A percentile compares a stretch with the other conserved stretches of the same genome.
Evolutionary conservation across 202 grass and related monocot genomes (phyloP).

Genomic region (Sporobolus alterniflorus): DNA sequence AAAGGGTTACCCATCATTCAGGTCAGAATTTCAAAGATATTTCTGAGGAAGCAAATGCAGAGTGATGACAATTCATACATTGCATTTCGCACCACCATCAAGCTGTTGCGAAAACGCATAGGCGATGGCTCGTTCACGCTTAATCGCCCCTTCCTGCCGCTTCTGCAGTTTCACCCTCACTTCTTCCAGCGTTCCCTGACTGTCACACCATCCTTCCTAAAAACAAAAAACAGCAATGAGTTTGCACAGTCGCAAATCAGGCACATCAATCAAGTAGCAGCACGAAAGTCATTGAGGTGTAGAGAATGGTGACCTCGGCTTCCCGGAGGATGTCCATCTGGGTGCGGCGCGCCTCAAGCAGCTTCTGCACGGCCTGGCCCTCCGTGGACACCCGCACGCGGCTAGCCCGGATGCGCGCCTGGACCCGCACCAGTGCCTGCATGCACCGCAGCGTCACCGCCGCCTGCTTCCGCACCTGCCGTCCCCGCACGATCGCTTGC

Average conservation of each 20-base stretch:
- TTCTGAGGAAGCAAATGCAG: neutral
- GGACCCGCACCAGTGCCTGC: slow-evolving; percentile 97
- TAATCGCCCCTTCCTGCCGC: slow-evolving; percentile 83
- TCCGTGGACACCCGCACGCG: slow-evolving; percentile 89
- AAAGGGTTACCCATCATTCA: neutral
- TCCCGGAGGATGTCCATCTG: slow-evolving; percentile 80
- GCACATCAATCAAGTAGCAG: neutral
- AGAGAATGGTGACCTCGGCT: slow-evolving; percentile 58
- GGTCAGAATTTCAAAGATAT: neutral
- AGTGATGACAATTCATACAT: slow-evolving; percentile 4
- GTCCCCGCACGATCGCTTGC: slow-evolving; percentile 91
- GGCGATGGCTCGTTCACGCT: slow-evolving; percentile 78
- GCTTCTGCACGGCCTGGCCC: slow-evolving; percentile 84
- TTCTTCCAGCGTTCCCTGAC: slow-evolving; percentile 73
- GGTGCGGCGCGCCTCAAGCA: slow-evolving; percentile 62
- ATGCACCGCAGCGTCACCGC: slow-evolving; percentile 94
- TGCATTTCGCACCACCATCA: slow-evolving; percentile 29
- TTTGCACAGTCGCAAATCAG: neutral
- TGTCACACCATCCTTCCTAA: slow-evolving; percentile 98
- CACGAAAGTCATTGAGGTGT: neutral
- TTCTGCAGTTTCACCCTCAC: slow-evolving; percentile 86
- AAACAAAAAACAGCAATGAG: neutral
- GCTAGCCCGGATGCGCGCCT: slow-evolving; percentile 85
- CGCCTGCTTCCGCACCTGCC: slow-evolving; percentile 95
- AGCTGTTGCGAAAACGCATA: slow-evolving; percentile 75